A percentile compares a stretch with the other conserved stretches of the same genome.
Conservation (phyloP, 1,284 basidiomycete species). For the Irpex lacteus region DNA sequence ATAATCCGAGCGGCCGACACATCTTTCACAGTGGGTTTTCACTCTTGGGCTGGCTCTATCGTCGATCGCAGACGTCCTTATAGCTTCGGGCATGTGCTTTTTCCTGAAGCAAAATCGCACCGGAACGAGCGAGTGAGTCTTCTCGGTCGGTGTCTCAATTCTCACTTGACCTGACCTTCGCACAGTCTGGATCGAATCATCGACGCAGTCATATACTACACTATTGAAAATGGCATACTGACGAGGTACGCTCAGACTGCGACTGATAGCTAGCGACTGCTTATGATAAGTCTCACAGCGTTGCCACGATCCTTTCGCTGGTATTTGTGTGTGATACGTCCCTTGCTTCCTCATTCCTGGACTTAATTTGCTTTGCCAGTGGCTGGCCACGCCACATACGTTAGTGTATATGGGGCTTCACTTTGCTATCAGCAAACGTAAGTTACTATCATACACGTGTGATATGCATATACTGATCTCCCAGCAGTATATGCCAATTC, state of each 20-base stretch:
- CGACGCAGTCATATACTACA: too few relatives aligned
- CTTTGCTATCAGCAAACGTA: conserved; percentile 46
- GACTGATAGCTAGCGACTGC: conserved; percentile 4
- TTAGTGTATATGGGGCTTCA: conserved; percentile 47
- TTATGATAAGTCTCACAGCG: conserved; percentile 25
- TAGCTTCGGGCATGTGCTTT: too few relatives aligned
- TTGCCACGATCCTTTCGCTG: conserved; percentile 43
- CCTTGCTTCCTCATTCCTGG: conserved; percentile 11
- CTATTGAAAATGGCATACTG: conserved; percentile 49
- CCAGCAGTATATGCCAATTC: conserved; percentile 37
- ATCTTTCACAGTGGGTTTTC: too few relatives aligned
- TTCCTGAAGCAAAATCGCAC: too few relatives aligned
- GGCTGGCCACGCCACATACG: conserved; percentile 44
- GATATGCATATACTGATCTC: neutral
- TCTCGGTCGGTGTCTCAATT: too few relatives aligned
- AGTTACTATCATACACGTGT: conserved; percentile 8
- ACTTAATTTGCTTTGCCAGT: conserved; percentile 26
- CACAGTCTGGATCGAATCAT: too few relatives aligned
- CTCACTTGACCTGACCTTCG: too few relatives aligned
- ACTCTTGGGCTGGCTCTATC: too few relatives aligned
- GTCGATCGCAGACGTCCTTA: too few relatives aligned
- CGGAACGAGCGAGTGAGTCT: too few relatives aligned
- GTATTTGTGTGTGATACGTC: conserved; percentile 36
- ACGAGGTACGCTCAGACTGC: conserved; percentile 36
- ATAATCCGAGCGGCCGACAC: too few relatives aligned